These are phyloP conservation scores for Lanmaoa pseudosensibilis DNA, from an alignment of 768 basidiomycete genomes.

Conservation along the genomic window DNA sequence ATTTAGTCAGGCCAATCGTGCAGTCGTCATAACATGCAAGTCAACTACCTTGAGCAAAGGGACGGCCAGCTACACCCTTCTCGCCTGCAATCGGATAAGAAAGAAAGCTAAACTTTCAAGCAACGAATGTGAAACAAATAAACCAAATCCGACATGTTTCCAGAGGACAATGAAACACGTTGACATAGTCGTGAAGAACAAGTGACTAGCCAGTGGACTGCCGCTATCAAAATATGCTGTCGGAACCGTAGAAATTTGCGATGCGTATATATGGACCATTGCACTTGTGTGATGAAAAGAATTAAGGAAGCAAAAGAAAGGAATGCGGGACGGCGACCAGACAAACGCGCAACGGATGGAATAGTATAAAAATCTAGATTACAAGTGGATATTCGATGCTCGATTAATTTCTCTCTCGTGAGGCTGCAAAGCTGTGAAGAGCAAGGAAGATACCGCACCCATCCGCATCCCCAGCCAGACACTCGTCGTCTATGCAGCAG, in stretches of 20 bases:
- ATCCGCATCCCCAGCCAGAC: constrained; percentile 12
- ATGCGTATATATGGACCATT: constrained; percentile 21
- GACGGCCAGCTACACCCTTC: background rate
- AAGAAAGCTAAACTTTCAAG: background rate
- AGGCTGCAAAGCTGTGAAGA: constrained; percentile 14
- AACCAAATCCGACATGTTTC: constrained; percentile 1
- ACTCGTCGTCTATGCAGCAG: constrained; percentile 41
- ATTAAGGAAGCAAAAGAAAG: constrained; percentile 13
- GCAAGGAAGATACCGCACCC: constrained; percentile 26
- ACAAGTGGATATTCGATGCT: constrained; percentile 34
- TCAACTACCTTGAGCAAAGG: background rate
- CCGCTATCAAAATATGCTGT: constrained; percentile 9
- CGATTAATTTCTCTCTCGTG: constrained; percentile 20
- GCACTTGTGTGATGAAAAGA: constrained; percentile 10
- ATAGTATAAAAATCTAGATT: constrained; percentile 34
- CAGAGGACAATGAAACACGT: background rate
- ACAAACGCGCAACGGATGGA: constrained; percentile 13
- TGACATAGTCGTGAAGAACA: constrained; percentile 1
- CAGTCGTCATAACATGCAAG: background rate
- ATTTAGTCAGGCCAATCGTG: constrained; percentile 3
- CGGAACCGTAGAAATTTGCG: constrained; percentile 10
- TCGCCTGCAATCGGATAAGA: background rate
- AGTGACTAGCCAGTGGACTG: background rate
- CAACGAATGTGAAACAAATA: constrained; percentile 10
- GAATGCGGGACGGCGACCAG: constrained; percentile 20